Conservation (phyloP, 139 green algal species). For the Chlorella sp. region DNA sequence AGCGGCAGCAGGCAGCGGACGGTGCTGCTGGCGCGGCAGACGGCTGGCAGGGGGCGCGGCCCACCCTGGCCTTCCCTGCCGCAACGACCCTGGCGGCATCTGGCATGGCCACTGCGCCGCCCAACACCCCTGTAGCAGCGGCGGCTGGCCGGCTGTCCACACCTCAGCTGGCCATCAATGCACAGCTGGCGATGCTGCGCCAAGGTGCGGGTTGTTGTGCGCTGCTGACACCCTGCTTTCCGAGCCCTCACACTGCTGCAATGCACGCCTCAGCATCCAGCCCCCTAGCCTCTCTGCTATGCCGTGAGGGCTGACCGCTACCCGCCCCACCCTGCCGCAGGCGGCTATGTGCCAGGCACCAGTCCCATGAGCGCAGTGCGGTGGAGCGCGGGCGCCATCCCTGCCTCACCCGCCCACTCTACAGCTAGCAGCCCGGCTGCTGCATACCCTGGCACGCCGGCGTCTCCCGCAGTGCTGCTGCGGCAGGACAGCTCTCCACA, state of each 20-base stretch:
- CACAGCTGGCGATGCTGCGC: slow-evolving; percentile 15
- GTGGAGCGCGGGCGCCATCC: neutral
- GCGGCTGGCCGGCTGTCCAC: neutral
- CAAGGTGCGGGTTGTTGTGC: neutral
- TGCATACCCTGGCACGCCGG: neutral
- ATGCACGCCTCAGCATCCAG: too few relatives aligned
- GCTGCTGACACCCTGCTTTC: neutral
- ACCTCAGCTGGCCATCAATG: neutral
- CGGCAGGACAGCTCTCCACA: slow-evolving; percentile 1
- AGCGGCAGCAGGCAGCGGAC: neutral
- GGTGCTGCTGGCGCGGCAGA: neutral
- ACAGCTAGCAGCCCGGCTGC: too few relatives aligned
- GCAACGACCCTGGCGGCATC: neutral
- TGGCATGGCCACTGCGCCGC: slow-evolving; percentile 4
- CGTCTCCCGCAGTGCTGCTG: neutral
- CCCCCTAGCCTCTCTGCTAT: neutral
- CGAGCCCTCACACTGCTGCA: neutral
- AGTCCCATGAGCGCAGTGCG: neutral
- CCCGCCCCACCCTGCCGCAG: too few relatives aligned
- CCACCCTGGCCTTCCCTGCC: neutral
- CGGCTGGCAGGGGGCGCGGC: neutral
- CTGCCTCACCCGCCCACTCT: neutral
- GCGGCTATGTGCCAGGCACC: too few relatives aligned
- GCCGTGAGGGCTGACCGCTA: neutral
- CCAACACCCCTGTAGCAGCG: slow-evolving; percentile 9